Conservation (phyloP, 371 early-diverging fungal genomes). For the Nematocida ausubeli region DNA sequence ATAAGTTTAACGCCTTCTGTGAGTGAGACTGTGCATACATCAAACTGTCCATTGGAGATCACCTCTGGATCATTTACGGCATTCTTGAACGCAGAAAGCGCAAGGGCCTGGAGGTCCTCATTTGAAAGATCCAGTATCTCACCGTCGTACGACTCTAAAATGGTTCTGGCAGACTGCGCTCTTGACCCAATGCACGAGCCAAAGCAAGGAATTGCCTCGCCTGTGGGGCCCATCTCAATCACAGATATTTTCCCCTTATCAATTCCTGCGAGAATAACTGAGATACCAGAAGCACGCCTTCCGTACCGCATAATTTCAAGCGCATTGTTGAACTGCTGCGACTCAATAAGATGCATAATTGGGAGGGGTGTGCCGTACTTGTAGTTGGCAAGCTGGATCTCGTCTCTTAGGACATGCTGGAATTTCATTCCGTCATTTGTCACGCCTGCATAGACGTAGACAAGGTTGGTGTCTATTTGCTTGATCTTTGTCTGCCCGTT, state of each 20-base stretch:
- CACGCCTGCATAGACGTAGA: slow-evolving; percentile 67
- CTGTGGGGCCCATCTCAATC: slow-evolving; percentile 63
- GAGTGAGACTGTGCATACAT: slow-evolving; percentile 8
- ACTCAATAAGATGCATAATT: slow-evolving; percentile 16
- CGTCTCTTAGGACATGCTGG: slow-evolving; percentile 61
- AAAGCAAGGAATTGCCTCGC: slow-evolving; percentile 48
- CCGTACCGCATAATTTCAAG: slow-evolving; percentile 53
- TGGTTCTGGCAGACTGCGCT: slow-evolving; percentile 67
- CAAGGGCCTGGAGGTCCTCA: slow-evolving; percentile 59
- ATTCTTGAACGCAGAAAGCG: slow-evolving; percentile 65
- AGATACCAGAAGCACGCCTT: slow-evolving; percentile 62
- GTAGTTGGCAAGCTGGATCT: slow-evolving; percentile 58
- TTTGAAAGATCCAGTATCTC: slow-evolving; percentile 40
- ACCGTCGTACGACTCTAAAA: slow-evolving; percentile 60
- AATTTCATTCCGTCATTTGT: slow-evolving; percentile 68
- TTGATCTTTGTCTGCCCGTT: slow-evolving; percentile 60
- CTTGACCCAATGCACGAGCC: slow-evolving; percentile 66
- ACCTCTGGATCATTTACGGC: slow-evolving; percentile 58
- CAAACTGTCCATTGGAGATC: slow-evolving; percentile 2
- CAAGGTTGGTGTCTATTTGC: slow-evolving; percentile 53
- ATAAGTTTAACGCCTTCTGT: not conserved
- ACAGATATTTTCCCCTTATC: slow-evolving; percentile 60
- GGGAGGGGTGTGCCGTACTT: slow-evolving; percentile 22
- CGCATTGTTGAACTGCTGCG: slow-evolving; percentile 38
- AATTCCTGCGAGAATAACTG: slow-evolving; percentile 62